Percentiles rank a stretch among this genome's conserved stretches.
Evolutionary conservation across 2,329 filamentous ascomycete genomes (phyloP).

Genomic region (Aquanectria penicillioides): DNA sequence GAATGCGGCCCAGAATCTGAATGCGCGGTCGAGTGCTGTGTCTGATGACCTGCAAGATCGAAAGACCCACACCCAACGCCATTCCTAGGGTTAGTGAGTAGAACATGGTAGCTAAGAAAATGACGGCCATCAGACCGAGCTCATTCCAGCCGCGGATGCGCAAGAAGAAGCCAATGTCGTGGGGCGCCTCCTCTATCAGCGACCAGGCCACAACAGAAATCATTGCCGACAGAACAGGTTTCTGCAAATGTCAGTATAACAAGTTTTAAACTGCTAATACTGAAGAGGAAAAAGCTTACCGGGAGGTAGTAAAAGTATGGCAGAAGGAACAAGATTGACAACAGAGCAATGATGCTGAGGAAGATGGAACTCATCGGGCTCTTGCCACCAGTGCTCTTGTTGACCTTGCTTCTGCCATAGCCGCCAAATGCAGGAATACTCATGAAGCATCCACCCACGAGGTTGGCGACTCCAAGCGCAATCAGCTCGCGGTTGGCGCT

Average conservation of each 20-base stretch:
- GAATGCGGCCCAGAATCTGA: conserved; percentile 91
- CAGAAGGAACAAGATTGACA: conserved; percentile 83
- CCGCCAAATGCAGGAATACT: conserved; percentile 93
- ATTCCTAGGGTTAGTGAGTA: conserved; percentile 95
- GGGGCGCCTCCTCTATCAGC: conserved; percentile 92
- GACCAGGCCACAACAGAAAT: conserved; percentile 96
- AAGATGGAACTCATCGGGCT: conserved; percentile 95
- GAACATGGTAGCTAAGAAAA: conserved; percentile 92
- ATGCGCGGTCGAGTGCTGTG: conserved; percentile 94
- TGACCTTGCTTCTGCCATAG: conserved; percentile 95
- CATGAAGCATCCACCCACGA: conserved; percentile 93
- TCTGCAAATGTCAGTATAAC: conserved; percentile 59
- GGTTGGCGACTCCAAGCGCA: conserved; percentile 87
- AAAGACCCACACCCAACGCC: conserved; percentile 91
- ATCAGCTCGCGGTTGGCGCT: conserved; percentile 95
- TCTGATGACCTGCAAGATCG: conserved; percentile 86
- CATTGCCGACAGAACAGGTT: conserved; percentile 92
- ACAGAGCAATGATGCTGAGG: conserved; percentile 81
- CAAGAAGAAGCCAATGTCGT: conserved; percentile 91
- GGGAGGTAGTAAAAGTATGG: conserved; percentile 96
- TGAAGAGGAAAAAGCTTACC: conserved; percentile 61
- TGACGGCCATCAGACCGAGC: conserved; percentile 85
- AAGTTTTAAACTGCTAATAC: not conserved
- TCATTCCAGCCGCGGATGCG: conserved; percentile 88
- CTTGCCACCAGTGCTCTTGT: conserved; percentile 88